phyloP scores from a whole-genome alignment of 805 yeast species.

The Torulaspora microellipsoides region DNA sequence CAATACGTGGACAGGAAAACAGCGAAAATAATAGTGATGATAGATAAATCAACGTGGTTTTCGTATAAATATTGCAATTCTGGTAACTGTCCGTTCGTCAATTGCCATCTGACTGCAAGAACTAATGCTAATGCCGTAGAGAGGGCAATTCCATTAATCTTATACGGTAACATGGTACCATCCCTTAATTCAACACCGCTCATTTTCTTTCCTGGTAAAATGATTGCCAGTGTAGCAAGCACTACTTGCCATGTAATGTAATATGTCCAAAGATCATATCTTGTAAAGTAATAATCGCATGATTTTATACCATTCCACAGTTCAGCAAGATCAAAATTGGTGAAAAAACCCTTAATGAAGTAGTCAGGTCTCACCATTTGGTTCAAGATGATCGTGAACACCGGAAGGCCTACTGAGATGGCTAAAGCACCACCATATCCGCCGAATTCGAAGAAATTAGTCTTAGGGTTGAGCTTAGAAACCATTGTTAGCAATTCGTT shows the following conservation, averaged over 20 bases:
- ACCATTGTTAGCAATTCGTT: conserved; percentile 1
- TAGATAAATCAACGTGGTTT: conserved; percentile 60
- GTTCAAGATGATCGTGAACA: conserved; percentile 53
- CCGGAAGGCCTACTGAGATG: conserved; percentile 64
- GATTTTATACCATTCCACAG: conserved; percentile 39
- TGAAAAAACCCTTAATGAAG: conserved; percentile 44
- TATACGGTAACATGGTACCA: conserved; percentile 64
- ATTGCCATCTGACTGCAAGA: conserved; percentile 49
- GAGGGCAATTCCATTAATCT: conserved; percentile 73
- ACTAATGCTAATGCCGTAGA: conserved; percentile 38
- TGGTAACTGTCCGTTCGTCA: conserved; percentile 57
- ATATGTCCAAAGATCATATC: conserved; percentile 51
- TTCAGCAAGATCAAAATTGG: conserved; percentile 37
- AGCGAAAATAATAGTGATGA: conserved; percentile 61
- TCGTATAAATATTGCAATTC: conserved; percentile 75
- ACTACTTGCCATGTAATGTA: conserved; percentile 71
- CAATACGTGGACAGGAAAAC: conserved; percentile 57
- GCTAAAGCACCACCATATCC: conserved; percentile 72
- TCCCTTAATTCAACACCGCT: conserved; percentile 73
- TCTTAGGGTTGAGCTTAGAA: conserved; percentile 57
- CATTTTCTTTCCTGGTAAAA: conserved; percentile 59
- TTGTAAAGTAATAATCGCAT: conserved; percentile 33
- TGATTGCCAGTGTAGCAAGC: conserved; percentile 56
- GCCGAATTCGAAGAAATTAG: conserved; percentile 67
- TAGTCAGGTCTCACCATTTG: conserved; percentile 58